phyloP scores from a whole-genome alignment of 306 rosid species.

The Gastrolobium bilobum region DNA sequence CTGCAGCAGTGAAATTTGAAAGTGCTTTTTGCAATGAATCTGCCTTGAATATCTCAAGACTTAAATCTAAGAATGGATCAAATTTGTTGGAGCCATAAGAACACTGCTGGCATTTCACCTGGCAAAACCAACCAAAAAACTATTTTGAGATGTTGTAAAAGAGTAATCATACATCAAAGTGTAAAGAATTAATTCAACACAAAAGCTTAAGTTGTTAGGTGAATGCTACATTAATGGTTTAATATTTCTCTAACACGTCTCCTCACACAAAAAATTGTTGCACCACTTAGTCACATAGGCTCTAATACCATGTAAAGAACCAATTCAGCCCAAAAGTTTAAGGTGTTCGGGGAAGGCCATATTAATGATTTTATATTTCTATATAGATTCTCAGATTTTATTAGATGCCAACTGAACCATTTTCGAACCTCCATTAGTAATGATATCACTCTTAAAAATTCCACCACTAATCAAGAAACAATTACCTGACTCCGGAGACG shows the following conservation, averaged over 20 bases:
- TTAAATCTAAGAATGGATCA: conserved; percentile 95
- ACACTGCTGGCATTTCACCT: conserved; percentile 96
- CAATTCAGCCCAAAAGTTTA: too few species aligned
- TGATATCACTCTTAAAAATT: background rate
- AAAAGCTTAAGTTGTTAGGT: too few species aligned
- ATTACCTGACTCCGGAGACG: conserved; percentile 92
- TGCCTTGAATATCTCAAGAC: conserved; percentile 92
- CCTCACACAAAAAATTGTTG: too few species aligned
- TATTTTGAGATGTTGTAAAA: background rate
- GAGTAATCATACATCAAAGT: background rate
- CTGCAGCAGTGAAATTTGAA: conserved; percentile 80
- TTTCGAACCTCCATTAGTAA: background rate
- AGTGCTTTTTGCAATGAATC: conserved; percentile 90
- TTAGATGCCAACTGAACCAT: background rate
- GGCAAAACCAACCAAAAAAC: conserved; percentile 49
- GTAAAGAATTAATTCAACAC: background rate
- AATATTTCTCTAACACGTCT: too few species aligned
- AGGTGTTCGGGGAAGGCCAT: too few species aligned
- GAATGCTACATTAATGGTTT: too few species aligned
- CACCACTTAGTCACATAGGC: too few species aligned
- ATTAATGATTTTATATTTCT: background rate
- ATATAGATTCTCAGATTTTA: conserved; percentile 18
- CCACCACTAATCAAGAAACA: conserved; percentile 23
- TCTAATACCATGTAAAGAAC: too few species aligned
- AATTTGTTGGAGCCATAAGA: conserved; percentile 83